phyloP scores from a whole-genome alignment of 176 grass and related monocot genomes.

The Oryza glumipatula region DNA sequence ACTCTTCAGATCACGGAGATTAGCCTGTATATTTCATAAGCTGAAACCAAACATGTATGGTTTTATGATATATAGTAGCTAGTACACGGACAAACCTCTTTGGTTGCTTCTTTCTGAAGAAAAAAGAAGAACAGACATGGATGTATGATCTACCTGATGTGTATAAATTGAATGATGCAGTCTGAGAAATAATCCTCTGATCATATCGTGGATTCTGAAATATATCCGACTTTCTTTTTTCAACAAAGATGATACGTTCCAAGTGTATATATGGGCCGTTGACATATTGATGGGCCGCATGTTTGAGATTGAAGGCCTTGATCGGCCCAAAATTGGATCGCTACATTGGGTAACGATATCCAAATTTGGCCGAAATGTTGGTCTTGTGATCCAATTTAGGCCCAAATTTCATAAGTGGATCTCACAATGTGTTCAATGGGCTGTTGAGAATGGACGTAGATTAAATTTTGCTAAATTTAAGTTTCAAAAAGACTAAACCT shows the following conservation, averaged over 20 bases:
- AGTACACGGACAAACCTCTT: background rate
- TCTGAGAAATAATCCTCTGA: background rate
- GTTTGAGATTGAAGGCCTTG: too few species aligned
- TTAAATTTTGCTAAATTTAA: background rate
- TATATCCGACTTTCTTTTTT: background rate
- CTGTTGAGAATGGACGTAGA: too few species aligned
- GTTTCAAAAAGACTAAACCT: background rate
- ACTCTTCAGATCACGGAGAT: too few species aligned
- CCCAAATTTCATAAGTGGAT: too few species aligned
- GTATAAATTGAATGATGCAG: background rate
- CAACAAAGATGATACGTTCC: background rate
- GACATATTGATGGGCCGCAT: too few species aligned
- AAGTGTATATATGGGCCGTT: too few species aligned
- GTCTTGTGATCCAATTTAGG: too few species aligned
- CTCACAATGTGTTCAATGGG: too few species aligned
- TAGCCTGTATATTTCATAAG: background rate
- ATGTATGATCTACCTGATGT: background rate
- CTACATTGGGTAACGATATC: background rate
- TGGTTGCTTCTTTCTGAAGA: slow-evolving; percentile 21
- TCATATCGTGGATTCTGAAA: slow-evolving; percentile 23
- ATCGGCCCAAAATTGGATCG: background rate
- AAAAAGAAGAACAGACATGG: background rate
- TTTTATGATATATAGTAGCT: background rate
- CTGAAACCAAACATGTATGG: background rate
- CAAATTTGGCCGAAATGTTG: background rate